Evolutionary conservation across 1,139 yeast genomes (phyloP), one percentile per base, ranked within the genome.

Genomic region (Blastobotrys serpentis): DNA sequence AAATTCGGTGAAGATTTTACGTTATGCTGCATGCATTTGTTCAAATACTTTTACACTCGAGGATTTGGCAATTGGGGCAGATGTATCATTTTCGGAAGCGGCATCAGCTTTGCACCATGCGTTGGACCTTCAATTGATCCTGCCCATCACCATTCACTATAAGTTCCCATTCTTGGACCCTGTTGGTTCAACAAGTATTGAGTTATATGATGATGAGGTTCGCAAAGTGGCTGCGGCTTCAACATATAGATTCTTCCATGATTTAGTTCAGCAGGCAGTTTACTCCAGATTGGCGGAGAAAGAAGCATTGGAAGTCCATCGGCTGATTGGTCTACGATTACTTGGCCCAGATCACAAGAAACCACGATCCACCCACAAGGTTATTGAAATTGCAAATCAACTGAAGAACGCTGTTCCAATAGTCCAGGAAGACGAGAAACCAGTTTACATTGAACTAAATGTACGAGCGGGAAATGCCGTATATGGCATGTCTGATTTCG

Each of bases 121-220:
- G 14, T 60, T 72, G 16, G 69, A 70, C 30, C 50, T 65, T 11
- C 65, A 67, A 32, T 46, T 76, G 1, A 56, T 78, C 5, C 56
- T 62, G 1, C 78, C 81, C 1, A 64, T 71, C 8, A 71, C 74
- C 18, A 64, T 75, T 1, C 72, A 70, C 52, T 77, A 77, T 58
- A 78, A 77, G 54, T 65, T 76, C 26, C 81, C 82, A 3, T 75
- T 76, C 52, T 73, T 74, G 32, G 64, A 71, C 17, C 60, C 67
- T 1, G 60, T 62, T 2, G 66, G 65, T 0, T 66, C 69, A 33
- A 72, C 76, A 0, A 71, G 76, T 22, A 55, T 58, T 44, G 69
- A 69, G 2, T 50, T 77, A n/a, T 58, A 67, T 3, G 71, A 71
- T 16, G 59, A 66, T 1, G 68, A 68, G 40, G 61, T 75, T 6